Percentiles rank a stretch among this genome's conserved stretches.
These are phyloP conservation scores for Meyerozyma carpophila DNA, from an alignment of 1,139 yeast genomes.

Conservation along the genomic window DNA sequence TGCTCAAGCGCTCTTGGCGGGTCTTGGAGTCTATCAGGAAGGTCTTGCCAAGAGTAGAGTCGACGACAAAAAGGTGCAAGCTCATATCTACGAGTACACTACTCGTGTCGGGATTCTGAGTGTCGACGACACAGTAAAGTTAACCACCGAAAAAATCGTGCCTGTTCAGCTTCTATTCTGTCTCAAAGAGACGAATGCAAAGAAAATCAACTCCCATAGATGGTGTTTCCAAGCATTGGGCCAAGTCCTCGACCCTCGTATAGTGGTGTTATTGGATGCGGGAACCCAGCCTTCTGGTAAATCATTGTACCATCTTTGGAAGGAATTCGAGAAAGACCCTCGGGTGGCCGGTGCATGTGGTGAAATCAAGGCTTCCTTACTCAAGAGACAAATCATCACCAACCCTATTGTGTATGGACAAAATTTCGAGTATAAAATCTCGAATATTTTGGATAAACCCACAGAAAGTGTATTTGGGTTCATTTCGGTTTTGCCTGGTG, in stretches of 20 bases:
- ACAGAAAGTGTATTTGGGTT: conserved; percentile 44
- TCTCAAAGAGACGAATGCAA: conserved; percentile 42
- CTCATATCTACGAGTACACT: conserved; percentile 44
- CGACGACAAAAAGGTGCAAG: conserved; percentile 42
- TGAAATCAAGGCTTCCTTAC: conserved; percentile 41
- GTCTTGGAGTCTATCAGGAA: conserved; percentile 45
- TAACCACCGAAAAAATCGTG: conserved; percentile 44
- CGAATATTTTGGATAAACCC: conserved; percentile 43
- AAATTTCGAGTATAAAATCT: conserved; percentile 43
- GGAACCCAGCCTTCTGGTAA: conserved; percentile 47
- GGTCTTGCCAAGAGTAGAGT: conserved; percentile 45
- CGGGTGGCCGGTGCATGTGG: conserved; percentile 50
- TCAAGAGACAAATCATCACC: conserved; percentile 35
- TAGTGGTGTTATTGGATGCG: conserved; percentile 41
- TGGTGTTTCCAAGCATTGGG: conserved; percentile 50
- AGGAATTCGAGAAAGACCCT: conserved; percentile 43
- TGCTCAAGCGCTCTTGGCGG: conserved; percentile 45
- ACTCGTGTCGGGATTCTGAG: conserved; percentile 44
- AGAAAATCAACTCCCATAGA: conserved; percentile 45
- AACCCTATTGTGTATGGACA: conserved; percentile 46
- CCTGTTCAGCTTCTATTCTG: conserved; percentile 46
- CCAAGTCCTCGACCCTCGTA: conserved; percentile 38
- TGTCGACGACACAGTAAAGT: conserved; percentile 42
- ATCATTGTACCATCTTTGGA: conserved; percentile 44
- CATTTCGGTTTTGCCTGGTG: conserved; percentile 44